Evolutionary conservation across 1,284 basidiomycete genomes (phyloP), one percentile per base, ranked within the genome.

Genomic region (Microbotryum silenes-acaulis): DNA sequence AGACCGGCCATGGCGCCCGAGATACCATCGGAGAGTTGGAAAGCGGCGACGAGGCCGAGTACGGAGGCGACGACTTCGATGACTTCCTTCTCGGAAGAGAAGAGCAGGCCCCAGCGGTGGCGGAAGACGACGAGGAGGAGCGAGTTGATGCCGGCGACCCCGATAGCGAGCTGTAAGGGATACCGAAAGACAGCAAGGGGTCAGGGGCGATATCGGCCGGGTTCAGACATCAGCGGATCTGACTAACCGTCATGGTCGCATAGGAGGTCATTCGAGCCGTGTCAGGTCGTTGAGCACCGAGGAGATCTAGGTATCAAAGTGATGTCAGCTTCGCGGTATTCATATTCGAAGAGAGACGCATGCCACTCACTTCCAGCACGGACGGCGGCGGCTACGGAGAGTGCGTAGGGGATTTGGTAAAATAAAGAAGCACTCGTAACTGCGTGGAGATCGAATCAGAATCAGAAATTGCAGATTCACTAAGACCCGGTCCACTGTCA

Each of bases 331-430:
- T n/a, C n/a, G 23, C 3, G 29, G 23, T 20, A 10, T 54, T 54
- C 33, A 33, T 16, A n/a, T 54, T 42, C 51, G n/a, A 21, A 3
- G 33, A 2, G 7, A 10, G 6, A 62, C 65, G 18, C 12, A 14
- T 42, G 14, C 37, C 37, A 42, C 37, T 42, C 37, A 67, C 64
- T 69, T 53, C 75, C 75, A 18, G 77, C 68, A 14, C 76, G 74
- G 7, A 77, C 76, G 3, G 75, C 73, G 0, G 72, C 72, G 1
- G 76, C 75, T 4, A 76, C 74, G 12, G 71, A 67, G 9, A 77
- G 70, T 4, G 75, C 75, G 51, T 72, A 75, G 9, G 75, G 75
- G 16, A 76, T 67, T 59, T 77, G 76, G 54, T 75, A 77, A 51
- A 69, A 65, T 27, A 71, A 45, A 9, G 66, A 68, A 1, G 69